Evolutionary conservation across 2,329 filamentous ascomycete genomes (phyloP).

Genomic region (Xylariaceae sp.): DNA sequence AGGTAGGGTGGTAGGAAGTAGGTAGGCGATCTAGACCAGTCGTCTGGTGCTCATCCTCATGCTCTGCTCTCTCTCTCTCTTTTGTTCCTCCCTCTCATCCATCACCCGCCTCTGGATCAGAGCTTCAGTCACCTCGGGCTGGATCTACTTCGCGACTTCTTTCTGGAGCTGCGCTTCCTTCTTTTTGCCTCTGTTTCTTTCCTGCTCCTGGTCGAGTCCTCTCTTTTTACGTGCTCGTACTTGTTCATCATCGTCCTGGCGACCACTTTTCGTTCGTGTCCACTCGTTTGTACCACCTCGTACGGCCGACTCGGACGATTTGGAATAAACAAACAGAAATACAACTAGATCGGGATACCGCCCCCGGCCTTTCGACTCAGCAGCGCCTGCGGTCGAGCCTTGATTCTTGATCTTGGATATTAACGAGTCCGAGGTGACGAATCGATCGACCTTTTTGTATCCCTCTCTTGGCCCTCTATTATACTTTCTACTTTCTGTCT

Average conservation of each 20-base stretch:
- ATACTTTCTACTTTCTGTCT: background rate
- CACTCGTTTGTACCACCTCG: slow-evolving; percentile 3
- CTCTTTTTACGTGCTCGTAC: slow-evolving; percentile 8
- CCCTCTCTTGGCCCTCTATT: too few relatives aligned
- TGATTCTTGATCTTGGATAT: too few relatives aligned
- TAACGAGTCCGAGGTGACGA: too few relatives aligned
- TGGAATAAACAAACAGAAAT: too few relatives aligned
- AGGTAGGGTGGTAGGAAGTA: background rate
- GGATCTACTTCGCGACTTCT: slow-evolving; percentile 12
- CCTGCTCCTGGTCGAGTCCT: slow-evolving; percentile 24
- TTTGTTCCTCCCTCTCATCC: slow-evolving; percentile 10
- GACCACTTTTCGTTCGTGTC: slow-evolving; percentile 13
- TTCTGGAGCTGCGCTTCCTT: slow-evolving; percentile 11
- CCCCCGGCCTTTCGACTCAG: too few relatives aligned
- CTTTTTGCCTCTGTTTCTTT: slow-evolving; percentile 10
- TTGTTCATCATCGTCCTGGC: slow-evolving; percentile 14
- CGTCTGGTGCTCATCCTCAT: slow-evolving; percentile 9
- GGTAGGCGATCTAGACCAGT: slow-evolving; percentile 1
- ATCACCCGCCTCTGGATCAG: slow-evolving; percentile 17
- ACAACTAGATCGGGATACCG: too few relatives aligned
- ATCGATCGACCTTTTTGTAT: too few relatives aligned
- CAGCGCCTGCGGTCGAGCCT: too few relatives aligned
- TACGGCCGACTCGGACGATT: too few relatives aligned
- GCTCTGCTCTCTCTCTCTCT: slow-evolving; percentile 3
- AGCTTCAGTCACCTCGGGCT: slow-evolving; percentile 15